These are phyloP conservation scores for Syzygium syzygioides DNA, from an alignment of 441 rosid genomes.

Conservation along the genomic window DNA sequence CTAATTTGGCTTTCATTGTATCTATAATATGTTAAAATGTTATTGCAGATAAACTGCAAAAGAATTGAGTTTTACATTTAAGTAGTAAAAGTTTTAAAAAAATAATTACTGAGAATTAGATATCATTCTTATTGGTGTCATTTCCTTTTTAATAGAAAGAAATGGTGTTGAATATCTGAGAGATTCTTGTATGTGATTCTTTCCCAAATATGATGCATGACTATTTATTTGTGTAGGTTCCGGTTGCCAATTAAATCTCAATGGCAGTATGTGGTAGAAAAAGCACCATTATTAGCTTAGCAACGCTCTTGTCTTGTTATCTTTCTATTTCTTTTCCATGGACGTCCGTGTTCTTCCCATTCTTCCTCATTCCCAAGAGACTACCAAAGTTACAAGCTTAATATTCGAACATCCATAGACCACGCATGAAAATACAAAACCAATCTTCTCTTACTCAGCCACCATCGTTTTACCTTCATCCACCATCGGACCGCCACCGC, in stretches of 20 bases:
- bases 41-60: neutral
- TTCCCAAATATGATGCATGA: neutral
- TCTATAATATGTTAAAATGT: neutral
- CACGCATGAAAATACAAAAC: too few species aligned
- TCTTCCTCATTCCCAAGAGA: too few species aligned
- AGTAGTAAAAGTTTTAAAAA: neutral
- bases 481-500: too few species aligned
- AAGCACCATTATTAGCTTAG: neutral
- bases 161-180: neutral
- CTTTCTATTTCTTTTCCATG: too few species aligned
- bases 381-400: too few species aligned
- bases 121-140: neutral
- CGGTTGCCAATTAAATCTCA: neutral
- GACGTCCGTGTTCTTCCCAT: too few species aligned
- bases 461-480: too few species aligned
- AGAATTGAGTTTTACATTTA: neutral
- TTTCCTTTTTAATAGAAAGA: neutral
- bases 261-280: neutral
- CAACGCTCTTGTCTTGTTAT: neutral
- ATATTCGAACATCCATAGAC: too few species aligned
- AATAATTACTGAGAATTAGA: neutral
- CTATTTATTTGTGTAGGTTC: neutral
- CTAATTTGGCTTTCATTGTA: neutral
- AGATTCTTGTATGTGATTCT: neutral
- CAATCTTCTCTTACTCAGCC: too few species aligned